These are phyloP conservation scores for Leccinum ochraceum DNA, from an alignment of 768 basidiomycete species.

Conservation along the genomic window DNA sequence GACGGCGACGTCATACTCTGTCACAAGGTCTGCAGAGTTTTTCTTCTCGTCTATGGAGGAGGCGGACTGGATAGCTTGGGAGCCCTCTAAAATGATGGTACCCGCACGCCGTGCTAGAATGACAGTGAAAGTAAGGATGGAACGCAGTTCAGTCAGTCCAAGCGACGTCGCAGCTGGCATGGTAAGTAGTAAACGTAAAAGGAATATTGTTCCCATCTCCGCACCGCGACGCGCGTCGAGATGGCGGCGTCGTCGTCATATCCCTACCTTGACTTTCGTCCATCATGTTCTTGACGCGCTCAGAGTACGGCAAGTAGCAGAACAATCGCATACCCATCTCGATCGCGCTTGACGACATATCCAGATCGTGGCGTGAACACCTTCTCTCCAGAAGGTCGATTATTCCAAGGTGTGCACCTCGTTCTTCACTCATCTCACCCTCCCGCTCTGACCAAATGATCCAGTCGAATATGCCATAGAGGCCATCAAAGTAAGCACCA, in stretches of 20 bases:
- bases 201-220: constrained; percentile 34
- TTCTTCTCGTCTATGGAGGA: constrained; percentile 76
- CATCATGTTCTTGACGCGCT: constrained; percentile 90
- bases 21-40: constrained; percentile 93
- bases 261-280: constrained; percentile 9
- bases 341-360: constrained; percentile 1
- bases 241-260: constrained; percentile 30
- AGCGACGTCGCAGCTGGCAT: constrained; percentile 21
- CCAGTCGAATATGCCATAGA: constrained; percentile 99
- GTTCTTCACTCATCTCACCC: not conserved
- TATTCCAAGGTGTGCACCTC: constrained; percentile 86
- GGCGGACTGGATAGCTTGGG: constrained; percentile 63
- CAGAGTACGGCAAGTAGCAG: constrained; percentile 75
- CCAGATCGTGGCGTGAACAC: constrained; percentile 97
- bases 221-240: constrained; percentile 35
- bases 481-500: constrained; percentile 84
- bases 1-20: constrained; percentile 89
- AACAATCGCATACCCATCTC: not conserved
- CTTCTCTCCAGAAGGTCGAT: constrained; percentile 96
- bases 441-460: constrained; percentile 15
- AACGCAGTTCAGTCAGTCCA: constrained; percentile 47
- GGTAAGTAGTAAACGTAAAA: constrained; percentile 13
- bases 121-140: constrained; percentile 66
- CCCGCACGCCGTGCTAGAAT: constrained; percentile 72
- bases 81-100: constrained; percentile 71